Base-by-base conservation (phyloP, 2,329 filamentous ascomycete species). In the Talaromyces piceae region DNA sequence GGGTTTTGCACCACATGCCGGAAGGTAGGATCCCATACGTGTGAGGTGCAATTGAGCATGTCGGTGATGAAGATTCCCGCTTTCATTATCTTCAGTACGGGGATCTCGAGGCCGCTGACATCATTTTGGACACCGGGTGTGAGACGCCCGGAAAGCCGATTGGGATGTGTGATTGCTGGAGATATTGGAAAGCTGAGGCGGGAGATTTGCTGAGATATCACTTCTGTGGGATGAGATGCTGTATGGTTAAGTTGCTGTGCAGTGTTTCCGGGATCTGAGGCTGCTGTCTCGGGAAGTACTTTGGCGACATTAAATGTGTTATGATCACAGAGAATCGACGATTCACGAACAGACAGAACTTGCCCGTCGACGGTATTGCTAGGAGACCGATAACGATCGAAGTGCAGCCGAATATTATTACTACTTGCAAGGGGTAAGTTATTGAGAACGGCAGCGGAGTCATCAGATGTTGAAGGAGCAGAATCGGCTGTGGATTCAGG, bases 21-120 rank as follows among this genome's bases (percentile, higher is more conserved):
- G 23, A 53, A 55, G 20, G 41, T 45, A n/a, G 52, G 25, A 28
- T 54, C 51, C n/a, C 57, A 60, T 39, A 82, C 73, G 43, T 71
- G 71, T 47, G 75, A 55, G 26, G 76, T 63, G 0, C 71, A 77
- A 23, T 69, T 71, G 31, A 81, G 62, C 3, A 81, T 44, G 41
- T 44, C n/a, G 5, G 41, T 27, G 41, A 44, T 44, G 41, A 37
- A 37, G 31, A 13, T 5, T 13, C 31, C 31, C 2, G 31, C 31
- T 37, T 37, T 37, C 31, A 37, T 37, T 5, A 37, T 13, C 16
- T 37, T 37, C 12, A 37, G 31, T n/a, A 37, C 16, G 6, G 31
- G 31, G 5, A 37, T 37, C 5, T 37, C 31, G 16, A 37, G 31
- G 31, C 31, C 16, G 16, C 31, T 37, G 31, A 37, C 31, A 37